Evolutionary conservation across 192 early-diverging fungal species (phyloP), one percentile per base, ranked within the genome.

Genomic region (Coemansia sp.): DNA sequence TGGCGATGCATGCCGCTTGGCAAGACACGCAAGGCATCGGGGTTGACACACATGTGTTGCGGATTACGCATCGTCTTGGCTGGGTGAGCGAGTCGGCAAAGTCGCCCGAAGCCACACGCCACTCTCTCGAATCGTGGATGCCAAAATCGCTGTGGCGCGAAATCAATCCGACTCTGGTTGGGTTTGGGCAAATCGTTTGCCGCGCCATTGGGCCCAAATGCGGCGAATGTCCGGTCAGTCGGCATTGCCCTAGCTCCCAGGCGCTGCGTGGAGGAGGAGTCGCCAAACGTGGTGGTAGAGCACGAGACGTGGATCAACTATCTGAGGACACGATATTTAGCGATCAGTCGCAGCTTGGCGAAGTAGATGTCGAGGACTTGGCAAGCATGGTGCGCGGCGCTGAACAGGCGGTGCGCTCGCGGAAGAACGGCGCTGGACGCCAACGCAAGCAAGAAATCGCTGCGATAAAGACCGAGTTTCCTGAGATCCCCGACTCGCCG

Each of bases 41-140:
- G 3, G 96, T 98, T 15, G 95, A 98, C 75, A 92, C 92, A 0
- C 97, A 98, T 78, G 95, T 98, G 12, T 92, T 96, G 81, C 87
- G 95, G 48, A 97, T 98, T 45, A 56, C 88, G 21, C 94, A 97
- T 63, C 82, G 94, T 7, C 79, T 98, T 18, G 94, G 93, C 18
- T 98, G 95, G 95, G 87, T 91, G 18, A 84, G 86, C 23, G 92
- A 90, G 7, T 86, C 85, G 48, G 85, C 89, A 12, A 86, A 87
- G 46, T 86, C 88, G 23, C 94, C 96, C 11, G 96, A 97, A 71
- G 87, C 82, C 2, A 96, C 95, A 10, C 74, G 95, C 30, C 81
- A 85, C 65, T 88, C 85, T 18, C 73, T 77, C 84, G 86, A 97
- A 75, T 83, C 84, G 16, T 95, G 94, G 95, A 76, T 98, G 55